Evolutionary conservation across 2,329 filamentous ascomycete species (phyloP), one percentile per base, ranked within the genome.

Genomic region (Coleophoma eucalyptorum): DNA sequence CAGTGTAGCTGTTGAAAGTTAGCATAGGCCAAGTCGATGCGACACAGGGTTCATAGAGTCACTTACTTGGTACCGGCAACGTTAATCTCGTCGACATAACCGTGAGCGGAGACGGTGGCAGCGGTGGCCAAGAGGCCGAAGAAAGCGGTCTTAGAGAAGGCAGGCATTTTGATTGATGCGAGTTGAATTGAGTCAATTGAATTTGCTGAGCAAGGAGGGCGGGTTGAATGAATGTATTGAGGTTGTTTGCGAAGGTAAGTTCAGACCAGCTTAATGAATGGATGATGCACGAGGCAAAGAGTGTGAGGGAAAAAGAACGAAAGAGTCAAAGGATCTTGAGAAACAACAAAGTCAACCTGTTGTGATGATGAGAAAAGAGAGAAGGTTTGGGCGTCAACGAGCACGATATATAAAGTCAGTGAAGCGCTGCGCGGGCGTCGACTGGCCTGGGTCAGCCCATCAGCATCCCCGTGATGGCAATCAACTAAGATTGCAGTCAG

Each of bases 21-120:
- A 13, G 10, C 10, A n/a, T 15, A 5, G 37, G 47, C 13, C 16
- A 43, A 11, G 20, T 2, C 4, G 8, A n/a, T n/a, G 15, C 8
- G 3, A 16, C 37, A 40, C 33, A 34, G 20, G 26, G 34, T 34
- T 32, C n/a, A 16, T n/a, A 19, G n/a, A n/a, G n/a, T n/a, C n/a
- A 62, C 56, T 61, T 73, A 72, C 58, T 66, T 71, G 3, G 59
- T 62, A 44, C 75, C 75, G 53, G 74, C 71, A 46, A 74, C 68
- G 49, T 71, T 67, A 51, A 75, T 65, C 53, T 69, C 67, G 15
- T 55, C 57, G 49, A 75, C 68, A 51, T 63, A 66, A 32, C 73
- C 73, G 65, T 76, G 73, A 52, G 72, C 73, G 49, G 68, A 62
- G 50, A 66, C 70, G 32, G 67, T 65, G 52, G 69, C 58, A 40